A percentile compares a stretch with the other conserved stretches of the same genome.
These are phyloP conservation scores for Argentina anserina DNA, from an alignment of 306 rosid genomes.

Conservation along the genomic window DNA sequence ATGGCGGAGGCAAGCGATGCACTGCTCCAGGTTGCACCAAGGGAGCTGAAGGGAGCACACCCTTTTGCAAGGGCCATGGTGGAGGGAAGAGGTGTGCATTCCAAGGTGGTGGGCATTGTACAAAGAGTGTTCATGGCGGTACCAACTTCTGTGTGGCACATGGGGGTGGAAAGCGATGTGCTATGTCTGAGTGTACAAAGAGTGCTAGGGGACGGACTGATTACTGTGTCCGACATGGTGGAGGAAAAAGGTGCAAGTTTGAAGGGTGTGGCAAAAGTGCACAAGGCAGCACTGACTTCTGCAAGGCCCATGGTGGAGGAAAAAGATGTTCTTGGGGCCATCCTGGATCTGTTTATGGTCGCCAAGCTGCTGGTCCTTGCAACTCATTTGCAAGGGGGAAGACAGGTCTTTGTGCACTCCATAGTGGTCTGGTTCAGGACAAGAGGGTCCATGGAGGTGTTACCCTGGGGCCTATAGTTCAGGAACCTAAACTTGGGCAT, in stretches of 20 bases:
- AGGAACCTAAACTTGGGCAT: constrained; percentile 41
- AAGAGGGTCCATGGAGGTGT: constrained; percentile 94
- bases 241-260: constrained; percentile 86
- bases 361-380: constrained; percentile 57
- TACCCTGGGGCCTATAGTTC: constrained; percentile 56
- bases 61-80: constrained; percentile 91
- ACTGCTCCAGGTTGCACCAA: constrained; percentile 86
- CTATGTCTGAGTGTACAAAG: constrained; percentile 79
- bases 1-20: constrained; percentile 93
- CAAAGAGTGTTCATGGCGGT: constrained; percentile 94
- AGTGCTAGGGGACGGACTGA: constrained; percentile 97
- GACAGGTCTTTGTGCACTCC: constrained; percentile 85
- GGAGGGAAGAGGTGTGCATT: constrained; percentile 91
- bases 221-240: constrained; percentile 93
- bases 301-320: constrained; percentile 99
- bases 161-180: constrained; percentile 96
- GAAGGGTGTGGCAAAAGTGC: constrained; percentile 94
- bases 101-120: constrained; percentile 74
- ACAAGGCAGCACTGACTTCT: constrained; percentile 91
- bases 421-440: constrained; percentile 79
- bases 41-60: constrained; percentile 96
- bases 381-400: constrained; percentile 85
- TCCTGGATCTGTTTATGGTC: constrained; percentile 62
- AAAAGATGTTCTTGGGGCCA: constrained; percentile 95
- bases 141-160: constrained; percentile 95